These are phyloP conservation scores for Hypoxylon sp. DNA, from an alignment of 2,329 filamentous ascomycete species.

Conservation along the genomic window DNA sequence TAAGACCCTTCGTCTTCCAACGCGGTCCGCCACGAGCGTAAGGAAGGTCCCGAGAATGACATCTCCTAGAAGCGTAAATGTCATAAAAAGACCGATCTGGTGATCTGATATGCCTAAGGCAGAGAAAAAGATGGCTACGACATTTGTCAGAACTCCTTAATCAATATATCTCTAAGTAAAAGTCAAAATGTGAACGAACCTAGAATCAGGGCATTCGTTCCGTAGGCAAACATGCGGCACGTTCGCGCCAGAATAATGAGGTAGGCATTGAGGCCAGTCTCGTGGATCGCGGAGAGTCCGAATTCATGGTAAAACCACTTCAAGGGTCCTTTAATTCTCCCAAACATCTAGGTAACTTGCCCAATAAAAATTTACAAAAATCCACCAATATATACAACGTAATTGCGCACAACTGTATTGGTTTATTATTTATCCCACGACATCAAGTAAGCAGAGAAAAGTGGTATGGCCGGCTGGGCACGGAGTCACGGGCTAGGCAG, in stretches of 20 bases:
- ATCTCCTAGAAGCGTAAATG: conserved; percentile 73
- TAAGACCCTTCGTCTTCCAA: conserved; percentile 70
- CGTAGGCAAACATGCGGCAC: conserved; percentile 75
- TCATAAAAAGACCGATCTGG: conserved; percentile 76
- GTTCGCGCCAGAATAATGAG: conserved; percentile 68
- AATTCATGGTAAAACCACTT: conserved; percentile 62
- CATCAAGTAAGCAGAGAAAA: conserved; percentile 17
- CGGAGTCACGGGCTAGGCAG: conserved; percentile 22
- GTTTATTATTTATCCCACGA: conserved; percentile 1
- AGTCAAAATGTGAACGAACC: conserved; percentile 51
- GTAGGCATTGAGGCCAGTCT: conserved; percentile 65
- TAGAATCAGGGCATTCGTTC: conserved; percentile 72
- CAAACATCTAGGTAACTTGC: conserved; percentile 44
- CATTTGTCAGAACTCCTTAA: conserved; percentile 14
- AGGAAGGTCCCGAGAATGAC: conserved; percentile 71
- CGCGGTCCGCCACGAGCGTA: conserved; percentile 71
- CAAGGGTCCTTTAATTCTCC: conserved; percentile 40
- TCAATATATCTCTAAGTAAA: not conserved
- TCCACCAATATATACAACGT: conserved; percentile 5
- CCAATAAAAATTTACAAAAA: not conserved
- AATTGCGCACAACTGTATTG: conserved; percentile 13
- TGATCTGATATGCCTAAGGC: conserved; percentile 69
- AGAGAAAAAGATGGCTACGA: conserved; percentile 68
- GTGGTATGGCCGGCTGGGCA: conserved; percentile 30
- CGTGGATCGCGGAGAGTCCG: conserved; percentile 63